A percentile compares a stretch with the other conserved stretches of the same genome.
phyloP scores from a whole-genome alignment of 129 eudicot genomes.

The Escallonia rubra region DNA sequence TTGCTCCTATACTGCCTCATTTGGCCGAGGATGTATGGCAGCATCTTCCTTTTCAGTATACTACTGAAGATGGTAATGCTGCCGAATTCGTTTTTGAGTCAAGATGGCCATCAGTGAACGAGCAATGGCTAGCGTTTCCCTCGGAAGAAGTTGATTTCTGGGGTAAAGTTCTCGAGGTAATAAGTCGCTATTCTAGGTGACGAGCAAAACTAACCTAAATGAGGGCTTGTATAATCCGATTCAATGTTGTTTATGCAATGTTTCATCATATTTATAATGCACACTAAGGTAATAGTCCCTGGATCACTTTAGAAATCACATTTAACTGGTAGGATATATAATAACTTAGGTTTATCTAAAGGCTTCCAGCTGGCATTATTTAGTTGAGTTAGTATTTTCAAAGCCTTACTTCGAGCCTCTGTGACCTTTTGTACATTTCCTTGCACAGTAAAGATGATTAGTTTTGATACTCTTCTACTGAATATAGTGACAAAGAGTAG shows the following conservation, averaged over 20 bases:
- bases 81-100: constrained; percentile 85
- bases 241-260: too few relatives aligned
- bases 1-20: constrained; percentile 96
- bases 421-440: not conserved
- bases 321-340: too few relatives aligned
- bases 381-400: not conserved
- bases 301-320: too few relatives aligned
- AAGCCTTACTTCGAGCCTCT: not conserved
- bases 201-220: too few relatives aligned
- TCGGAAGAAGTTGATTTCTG: constrained; percentile 65
- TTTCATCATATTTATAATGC: too few relatives aligned
- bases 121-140: constrained; percentile 65
- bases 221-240: too few relatives aligned
- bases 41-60: constrained; percentile 77
- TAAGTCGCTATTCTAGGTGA: not conserved
- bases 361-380: not conserved
- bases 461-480: too few relatives aligned
- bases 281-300: too few relatives aligned
- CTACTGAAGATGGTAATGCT: constrained; percentile 32
- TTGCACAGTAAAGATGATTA: not conserved
- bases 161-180: constrained; percentile 90
- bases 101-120: constrained; percentile 70
- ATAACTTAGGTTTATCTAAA: not conserved
- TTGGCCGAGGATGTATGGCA: constrained; percentile 99
- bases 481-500: too few relatives aligned